Evolutionary conservation across 305 asterid genomes (phyloP).

Genomic region (Fraxinus latifolia): DNA sequence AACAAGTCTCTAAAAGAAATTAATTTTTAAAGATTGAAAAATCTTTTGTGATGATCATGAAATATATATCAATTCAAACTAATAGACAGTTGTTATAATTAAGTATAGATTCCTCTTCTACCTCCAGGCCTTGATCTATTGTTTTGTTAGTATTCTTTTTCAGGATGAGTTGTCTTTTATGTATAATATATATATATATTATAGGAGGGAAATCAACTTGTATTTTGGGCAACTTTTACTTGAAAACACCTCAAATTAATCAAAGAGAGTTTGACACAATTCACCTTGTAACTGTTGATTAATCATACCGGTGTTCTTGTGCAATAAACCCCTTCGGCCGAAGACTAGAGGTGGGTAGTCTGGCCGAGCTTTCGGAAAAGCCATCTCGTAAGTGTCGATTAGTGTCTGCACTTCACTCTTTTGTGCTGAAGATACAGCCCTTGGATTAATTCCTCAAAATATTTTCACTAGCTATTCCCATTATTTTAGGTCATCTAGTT

Average conservation of each 20-base stretch:
- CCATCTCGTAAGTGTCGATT: not conserved
- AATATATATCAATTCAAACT: not conserved
- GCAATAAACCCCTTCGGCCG: not conserved
- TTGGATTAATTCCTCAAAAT: not conserved
- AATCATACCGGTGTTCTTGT: not conserved
- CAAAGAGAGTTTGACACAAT: not conserved
- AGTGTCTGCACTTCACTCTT: not conserved
- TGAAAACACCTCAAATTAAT: not conserved
- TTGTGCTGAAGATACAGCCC: not conserved
- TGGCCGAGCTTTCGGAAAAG: not conserved
- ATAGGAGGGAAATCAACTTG: not conserved
- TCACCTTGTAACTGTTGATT: not conserved
- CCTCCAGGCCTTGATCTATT: slow-evolving; percentile 30
- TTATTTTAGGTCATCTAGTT: not conserved
- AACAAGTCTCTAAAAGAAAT: not conserved
- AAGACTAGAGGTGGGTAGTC: not conserved
- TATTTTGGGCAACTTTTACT: not conserved
- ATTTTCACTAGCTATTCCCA: not conserved
- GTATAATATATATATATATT: not conserved
- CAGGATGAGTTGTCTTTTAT: slow-evolving; percentile 28
- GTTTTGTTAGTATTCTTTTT: slow-evolving; percentile 16
- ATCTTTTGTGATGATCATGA: not conserved
- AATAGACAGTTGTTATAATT: not conserved
- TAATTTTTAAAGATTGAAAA: not conserved
- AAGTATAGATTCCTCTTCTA: slow-evolving; percentile 28